Evolutionary conservation across 805 yeast species (phyloP).

Genomic region (Sugiyamaella floridensis): DNA sequence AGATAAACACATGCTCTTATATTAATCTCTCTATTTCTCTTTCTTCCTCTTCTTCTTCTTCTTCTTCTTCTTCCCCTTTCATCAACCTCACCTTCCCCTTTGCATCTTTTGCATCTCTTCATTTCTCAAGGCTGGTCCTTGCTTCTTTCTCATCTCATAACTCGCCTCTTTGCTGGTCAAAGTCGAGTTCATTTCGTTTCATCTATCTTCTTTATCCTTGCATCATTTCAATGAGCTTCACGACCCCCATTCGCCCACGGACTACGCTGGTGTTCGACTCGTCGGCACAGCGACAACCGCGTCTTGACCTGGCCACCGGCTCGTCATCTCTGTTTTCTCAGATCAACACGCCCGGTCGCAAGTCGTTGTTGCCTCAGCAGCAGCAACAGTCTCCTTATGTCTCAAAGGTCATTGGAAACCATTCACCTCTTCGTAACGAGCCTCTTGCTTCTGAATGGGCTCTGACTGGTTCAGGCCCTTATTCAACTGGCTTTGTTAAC

Average conservation of each 20-base stretch:
- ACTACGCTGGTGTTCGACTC: constrained; percentile 17
- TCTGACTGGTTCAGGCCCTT: constrained; percentile 27
- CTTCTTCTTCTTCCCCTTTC: constrained; percentile 7
- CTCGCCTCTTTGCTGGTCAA: not conserved
- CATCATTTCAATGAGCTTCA: constrained; percentile 1
- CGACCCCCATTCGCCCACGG: constrained; percentile 21
- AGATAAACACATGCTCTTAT: not conserved
- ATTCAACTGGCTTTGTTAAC: constrained; percentile 27
- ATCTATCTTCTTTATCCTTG: not conserved
- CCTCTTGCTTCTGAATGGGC: constrained; percentile 37
- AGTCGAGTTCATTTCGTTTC: constrained; percentile 6
- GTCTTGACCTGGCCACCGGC: constrained; percentile 17
- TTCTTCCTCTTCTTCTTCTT: constrained; percentile 5
- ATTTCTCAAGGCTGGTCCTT: constrained; percentile 28
- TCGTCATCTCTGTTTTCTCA: not conserved
- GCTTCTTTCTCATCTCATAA: constrained; percentile 10
- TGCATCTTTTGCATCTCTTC: constrained; percentile 25
- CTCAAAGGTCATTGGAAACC: constrained; percentile 13
- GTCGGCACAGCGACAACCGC: constrained; percentile 16
- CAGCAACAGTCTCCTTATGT: constrained; percentile 7
- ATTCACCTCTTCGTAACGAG: constrained; percentile 40
- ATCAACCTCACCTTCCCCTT: not conserved
- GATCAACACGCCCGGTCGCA: constrained; percentile 13
- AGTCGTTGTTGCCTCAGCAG: not conserved
- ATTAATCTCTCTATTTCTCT: not conserved